These are phyloP conservation scores for Laburnicola sp. DNA, from an alignment of 2,329 filamentous ascomycete species.

Conservation along the genomic window DNA sequence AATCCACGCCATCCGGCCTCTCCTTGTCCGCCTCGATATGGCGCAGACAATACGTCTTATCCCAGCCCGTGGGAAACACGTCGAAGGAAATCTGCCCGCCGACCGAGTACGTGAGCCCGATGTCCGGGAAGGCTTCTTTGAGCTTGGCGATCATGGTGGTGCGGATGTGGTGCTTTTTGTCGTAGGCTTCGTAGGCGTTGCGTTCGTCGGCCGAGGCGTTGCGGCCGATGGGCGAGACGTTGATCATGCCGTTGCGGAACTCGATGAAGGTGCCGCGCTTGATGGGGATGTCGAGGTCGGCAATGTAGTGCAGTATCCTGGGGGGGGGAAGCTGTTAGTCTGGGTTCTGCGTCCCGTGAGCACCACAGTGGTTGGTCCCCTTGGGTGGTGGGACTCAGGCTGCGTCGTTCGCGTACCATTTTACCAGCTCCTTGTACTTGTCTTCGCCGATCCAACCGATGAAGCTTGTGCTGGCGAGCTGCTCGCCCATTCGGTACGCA, in stretches of 20 bases:
- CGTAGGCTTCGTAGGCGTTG: slow-evolving; percentile 78
- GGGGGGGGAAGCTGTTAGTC: slow-evolving; percentile 36
- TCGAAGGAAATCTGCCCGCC: slow-evolving; percentile 98
- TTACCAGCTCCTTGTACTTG: slow-evolving; percentile 76
- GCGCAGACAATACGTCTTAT: slow-evolving; percentile 94
- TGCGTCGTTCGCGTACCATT: slow-evolving; percentile 48
- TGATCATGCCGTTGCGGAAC: slow-evolving; percentile 91
- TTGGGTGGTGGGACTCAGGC: no score
- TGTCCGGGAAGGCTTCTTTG: slow-evolving; percentile 78
- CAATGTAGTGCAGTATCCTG: slow-evolving; percentile 74
- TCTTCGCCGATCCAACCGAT: slow-evolving; percentile 89
- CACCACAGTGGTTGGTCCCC: no score
- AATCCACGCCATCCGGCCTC: slow-evolving; percentile 68
- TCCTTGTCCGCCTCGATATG: slow-evolving; percentile 81
- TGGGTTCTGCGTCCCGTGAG: neutral
- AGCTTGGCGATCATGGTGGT: slow-evolving; percentile 74
- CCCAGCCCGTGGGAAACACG: slow-evolving; percentile 95
- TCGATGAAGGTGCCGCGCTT: slow-evolving; percentile 85
- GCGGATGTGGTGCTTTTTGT: slow-evolving; percentile 75
- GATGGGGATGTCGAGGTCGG: slow-evolving; percentile 79
- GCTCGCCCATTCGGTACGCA: slow-evolving; percentile 79
- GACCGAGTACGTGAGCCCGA: slow-evolving; percentile 90
- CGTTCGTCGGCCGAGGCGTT: slow-evolving; percentile 83
- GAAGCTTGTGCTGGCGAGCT: slow-evolving; percentile 79
- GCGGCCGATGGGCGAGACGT: slow-evolving; percentile 79